Percentiles rank a stretch among this genome's conserved stretches.
Evolutionary conservation across 1,139 yeast genomes (phyloP).

Genomic region (Hansenula lynferdii): DNA sequence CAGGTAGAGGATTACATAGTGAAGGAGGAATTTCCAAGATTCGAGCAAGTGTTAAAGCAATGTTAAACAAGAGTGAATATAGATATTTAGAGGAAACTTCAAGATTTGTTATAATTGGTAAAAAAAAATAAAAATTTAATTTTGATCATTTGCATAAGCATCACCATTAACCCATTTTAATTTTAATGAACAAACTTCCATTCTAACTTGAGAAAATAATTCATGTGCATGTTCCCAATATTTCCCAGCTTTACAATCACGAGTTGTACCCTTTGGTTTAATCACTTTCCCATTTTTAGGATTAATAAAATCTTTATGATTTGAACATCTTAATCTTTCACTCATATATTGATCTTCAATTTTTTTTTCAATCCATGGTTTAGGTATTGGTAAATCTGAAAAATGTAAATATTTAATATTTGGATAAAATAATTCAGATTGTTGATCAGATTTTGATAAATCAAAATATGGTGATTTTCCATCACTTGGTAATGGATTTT

Average conservation of each 20-base stretch:
- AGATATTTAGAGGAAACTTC: conserved; percentile 37
- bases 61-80: conserved; percentile 30
- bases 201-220: conserved; percentile 11
- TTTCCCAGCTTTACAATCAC: conserved; percentile 17
- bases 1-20: conserved; percentile 60
- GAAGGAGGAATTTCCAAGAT: conserved; percentile 42
- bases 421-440: conserved; percentile 2
- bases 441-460: neutral
- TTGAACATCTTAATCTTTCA: conserved; percentile 11
- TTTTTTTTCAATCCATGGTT: conserved; percentile 37
- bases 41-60: conserved; percentile 30
- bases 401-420: conserved; percentile 34
- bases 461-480: conserved; percentile 19
- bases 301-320: conserved; percentile 7
- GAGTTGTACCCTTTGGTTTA: conserved; percentile 8
- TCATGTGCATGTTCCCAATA: conserved; percentile 15
- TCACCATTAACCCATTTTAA: neutral
- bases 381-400: conserved; percentile 43
- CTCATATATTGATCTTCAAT: conserved; percentile 9
- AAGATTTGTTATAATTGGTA: conserved; percentile 36
- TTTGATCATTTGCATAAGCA: conserved; percentile 1
- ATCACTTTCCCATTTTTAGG: neutral
- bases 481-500: neutral
- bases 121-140: conserved; percentile 7
- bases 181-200: conserved; percentile 15